Conservation (phyloP, 306 rosid genomes). For the Leucaena leucocephala region DNA sequence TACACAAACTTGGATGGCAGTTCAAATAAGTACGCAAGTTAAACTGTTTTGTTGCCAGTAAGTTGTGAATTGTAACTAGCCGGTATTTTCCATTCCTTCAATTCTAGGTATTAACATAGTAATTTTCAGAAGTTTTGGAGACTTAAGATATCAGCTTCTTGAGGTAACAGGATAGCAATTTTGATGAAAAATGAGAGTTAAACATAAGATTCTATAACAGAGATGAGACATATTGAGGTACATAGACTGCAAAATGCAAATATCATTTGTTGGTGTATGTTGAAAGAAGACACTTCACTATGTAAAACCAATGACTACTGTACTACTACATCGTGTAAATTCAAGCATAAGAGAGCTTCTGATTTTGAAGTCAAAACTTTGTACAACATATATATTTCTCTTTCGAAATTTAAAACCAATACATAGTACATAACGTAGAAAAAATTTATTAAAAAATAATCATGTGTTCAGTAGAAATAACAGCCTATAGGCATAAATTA, state of each 20-base stretch:
- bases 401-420: not conserved
- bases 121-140: not conserved
- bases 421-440: not conserved
- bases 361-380: constrained; percentile 14
- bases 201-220: not conserved
- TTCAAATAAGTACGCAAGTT: constrained; percentile 19
- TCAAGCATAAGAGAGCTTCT: constrained; percentile 26
- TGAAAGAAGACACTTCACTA: constrained; percentile 17
- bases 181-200: not conserved
- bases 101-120: constrained; percentile 4
- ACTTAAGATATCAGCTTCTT: constrained; percentile 5
- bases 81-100: constrained; percentile 14
- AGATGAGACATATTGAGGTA: constrained; percentile 2
- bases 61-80: not conserved
- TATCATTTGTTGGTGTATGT: constrained; percentile 7
- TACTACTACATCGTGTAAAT: not conserved
- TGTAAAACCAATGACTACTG: constrained; percentile 2
- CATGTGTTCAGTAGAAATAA: constrained; percentile 4
- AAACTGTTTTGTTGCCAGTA: not conserved
- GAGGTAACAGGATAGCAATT: constrained; percentile 27
- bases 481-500: constrained; percentile 29
- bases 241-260: not conserved
- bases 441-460: not conserved
- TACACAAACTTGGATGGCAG: constrained; percentile 7
- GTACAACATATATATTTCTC: not conserved